phyloP scores from a whole-genome alignment of 306 rosid species.

The barrel medic (Medicago truncatula) region MtrunA17r5.0-ANR NC_053044.1:58459501-58460000 shows the following conservation, averaged over 20 bases:
- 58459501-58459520: constrained; percentile 90
- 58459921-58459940: background rate
- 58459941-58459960: background rate
- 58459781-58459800: constrained; percentile 85
- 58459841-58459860: constrained; percentile 99
- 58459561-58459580: background rate
- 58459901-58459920: background rate
- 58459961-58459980: no score
- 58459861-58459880: constrained; percentile 23
- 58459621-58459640: constrained; percentile 55
- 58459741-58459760: constrained; percentile 3
- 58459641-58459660: constrained; percentile 79
- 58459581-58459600: background rate
- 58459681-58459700: constrained; percentile 55
- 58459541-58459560: constrained; percentile 76
- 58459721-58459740: background rate
- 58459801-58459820: constrained; percentile 77
- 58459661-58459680: constrained; percentile 78
- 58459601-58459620: background rate
- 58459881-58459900: no score
- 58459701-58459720: background rate
- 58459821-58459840: constrained; percentile 80
- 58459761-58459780: constrained; percentile 55
- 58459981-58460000: no score
- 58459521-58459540: constrained; percentile 99